Conservation (phyloP, 495 filamentous ascomycete species). For the Neurospora sp. region DNA sequence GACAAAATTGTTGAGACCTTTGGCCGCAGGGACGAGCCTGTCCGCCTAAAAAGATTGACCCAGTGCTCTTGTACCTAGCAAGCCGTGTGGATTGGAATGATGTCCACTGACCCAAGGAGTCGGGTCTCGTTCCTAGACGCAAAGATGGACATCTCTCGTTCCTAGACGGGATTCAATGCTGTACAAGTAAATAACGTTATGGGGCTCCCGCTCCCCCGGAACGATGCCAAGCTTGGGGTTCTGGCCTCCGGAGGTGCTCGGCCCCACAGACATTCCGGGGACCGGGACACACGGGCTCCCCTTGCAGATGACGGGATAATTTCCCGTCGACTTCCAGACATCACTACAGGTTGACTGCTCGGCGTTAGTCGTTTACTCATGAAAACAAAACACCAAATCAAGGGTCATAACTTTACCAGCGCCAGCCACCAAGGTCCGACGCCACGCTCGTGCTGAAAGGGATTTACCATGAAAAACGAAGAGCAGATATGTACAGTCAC, state of each 20-base stretch:
- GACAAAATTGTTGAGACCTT: too few species aligned
- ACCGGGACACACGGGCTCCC: background rate
- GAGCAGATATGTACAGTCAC: conserved; percentile 16
- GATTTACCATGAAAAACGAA: conserved; percentile 8
- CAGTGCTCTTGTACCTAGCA: background rate
- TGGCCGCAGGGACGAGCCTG: background rate
- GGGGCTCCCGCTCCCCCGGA: background rate
- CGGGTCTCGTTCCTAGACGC: background rate
- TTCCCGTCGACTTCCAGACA: background rate
- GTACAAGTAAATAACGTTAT: background rate
- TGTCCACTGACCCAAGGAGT: background rate
- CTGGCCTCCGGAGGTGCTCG: background rate
- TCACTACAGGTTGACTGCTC: background rate
- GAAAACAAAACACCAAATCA: background rate
- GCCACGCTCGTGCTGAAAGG: background rate
- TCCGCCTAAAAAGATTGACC: background rate
- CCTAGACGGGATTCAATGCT: too few species aligned
- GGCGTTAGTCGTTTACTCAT: background rate
- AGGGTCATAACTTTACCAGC: background rate
- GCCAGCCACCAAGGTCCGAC: background rate
- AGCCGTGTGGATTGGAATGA: background rate
- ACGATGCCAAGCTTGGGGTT: background rate
- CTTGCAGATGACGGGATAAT: background rate
- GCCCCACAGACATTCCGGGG: background rate
- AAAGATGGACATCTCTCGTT: background rate